Evolutionary conservation across 768 basidiomycete genomes (phyloP), one percentile per base, ranked within the genome.

Genomic region (Termitomyces sp.): DNA sequence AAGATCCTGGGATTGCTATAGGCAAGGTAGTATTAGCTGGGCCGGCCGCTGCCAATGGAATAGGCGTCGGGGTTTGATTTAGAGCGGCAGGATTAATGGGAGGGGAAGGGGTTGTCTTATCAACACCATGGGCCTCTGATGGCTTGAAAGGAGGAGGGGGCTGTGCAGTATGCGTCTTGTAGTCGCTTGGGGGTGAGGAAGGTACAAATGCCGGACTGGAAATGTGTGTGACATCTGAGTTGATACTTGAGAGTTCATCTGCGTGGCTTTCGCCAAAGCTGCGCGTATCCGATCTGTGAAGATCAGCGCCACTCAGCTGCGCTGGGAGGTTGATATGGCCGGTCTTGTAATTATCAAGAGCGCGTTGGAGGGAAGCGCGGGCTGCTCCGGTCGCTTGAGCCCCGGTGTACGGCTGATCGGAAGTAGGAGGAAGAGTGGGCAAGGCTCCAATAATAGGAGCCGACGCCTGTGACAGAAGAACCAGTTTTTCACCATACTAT

Each of bases 231-330:
- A 67, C 61, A 0, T 69, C 67, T 13, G 78, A 67, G 49, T 72
- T 72, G 52, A 91, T 84, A 62, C 74, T 78, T 18, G 80, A 80
- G 36, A 94, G 77, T 72, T 93, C 92, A 36, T 73, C 78, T 0
- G 88, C 89, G 65, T 94, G 92, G 39, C 86, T 93, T 71, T 88
- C 89, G 20, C 92, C 92, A 67, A 94, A 94, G 71, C 88, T 91
- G 56, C 82, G 82, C 0, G 88, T 89, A 65, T 93, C 88, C 4
- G 87, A 87, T 59, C 86, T 77, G 58, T 79, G 78, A 40, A 91
- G 78, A 67, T 88, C 85, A n/a, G 79, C 72, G 5, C 76, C 74
- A 30, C 76, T 70, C 14, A 71, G 60, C 16, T 79, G 77, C 12
- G 76, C 70, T 39, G 79, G 75, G 12, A 91, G 75, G 42, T 77